Evolutionary conservation across 331 rosid genomes (phyloP).

Genomic region (Quercus lobata): DNA sequence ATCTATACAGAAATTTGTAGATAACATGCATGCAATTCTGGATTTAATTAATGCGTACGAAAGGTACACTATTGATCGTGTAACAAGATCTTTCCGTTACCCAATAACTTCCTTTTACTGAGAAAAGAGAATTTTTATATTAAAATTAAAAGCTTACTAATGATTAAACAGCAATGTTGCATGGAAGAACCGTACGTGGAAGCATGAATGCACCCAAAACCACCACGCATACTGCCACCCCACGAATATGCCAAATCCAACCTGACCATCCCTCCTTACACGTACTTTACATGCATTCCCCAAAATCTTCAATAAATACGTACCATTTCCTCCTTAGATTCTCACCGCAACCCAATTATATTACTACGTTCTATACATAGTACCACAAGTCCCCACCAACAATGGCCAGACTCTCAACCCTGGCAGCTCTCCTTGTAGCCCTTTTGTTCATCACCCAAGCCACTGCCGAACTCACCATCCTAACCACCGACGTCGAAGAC

Average conservation of each 20-base stretch:
- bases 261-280: slow-evolving; percentile 8
- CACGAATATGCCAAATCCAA: background rate
- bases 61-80: no score
- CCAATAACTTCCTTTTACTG: no score
- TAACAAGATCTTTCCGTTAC: no score
- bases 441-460: slow-evolving; percentile 12
- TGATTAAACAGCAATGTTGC: background rate
- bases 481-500: slow-evolving; percentile 9
- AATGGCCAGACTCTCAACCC: slow-evolving; percentile 26
- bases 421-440: background rate
- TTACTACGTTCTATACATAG: background rate
- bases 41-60: no score
- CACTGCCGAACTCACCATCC: slow-evolving; percentile 7
- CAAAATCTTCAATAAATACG: slow-evolving; percentile 12
- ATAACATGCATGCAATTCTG: no score
- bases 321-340: background rate
- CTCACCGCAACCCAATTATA: background rate
- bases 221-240: slow-evolving; percentile 21
- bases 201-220: background rate
- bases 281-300: slow-evolving; percentile 40
- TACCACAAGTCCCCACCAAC: background rate
- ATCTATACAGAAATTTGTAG: no score
- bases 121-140: no score
- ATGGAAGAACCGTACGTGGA: slow-evolving; percentile 28
- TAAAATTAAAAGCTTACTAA: no score